Conservation (phyloP, 441 rosid species). For the Adansonia grandidieri region DNA sequence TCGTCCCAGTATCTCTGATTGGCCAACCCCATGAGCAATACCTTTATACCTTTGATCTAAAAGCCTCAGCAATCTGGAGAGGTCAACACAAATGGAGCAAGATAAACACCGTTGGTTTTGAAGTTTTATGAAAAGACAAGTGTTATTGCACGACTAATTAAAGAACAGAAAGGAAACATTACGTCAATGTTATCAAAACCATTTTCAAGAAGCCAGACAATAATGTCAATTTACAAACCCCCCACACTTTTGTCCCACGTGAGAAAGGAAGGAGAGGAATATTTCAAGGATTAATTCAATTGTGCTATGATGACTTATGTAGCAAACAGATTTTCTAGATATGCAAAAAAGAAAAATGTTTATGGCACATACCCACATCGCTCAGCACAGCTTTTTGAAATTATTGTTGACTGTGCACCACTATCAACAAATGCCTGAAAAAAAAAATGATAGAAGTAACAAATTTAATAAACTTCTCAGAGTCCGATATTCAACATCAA, state of each 20-base stretch:
- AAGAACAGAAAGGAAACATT: slow-evolving; percentile 17
- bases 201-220: slow-evolving; percentile 3
- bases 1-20: slow-evolving; percentile 92
- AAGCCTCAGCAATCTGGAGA: slow-evolving; percentile 80
- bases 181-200: not conserved
- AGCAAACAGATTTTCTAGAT: not conserved
- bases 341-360: not conserved
- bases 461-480: not conserved
- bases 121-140: not conserved
- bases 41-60: slow-evolving; percentile 91
- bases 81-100: slow-evolving; percentile 20
- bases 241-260: not conserved
- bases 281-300: slow-evolving; percentile 1
- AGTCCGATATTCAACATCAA: not conserved
- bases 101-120: not conserved
- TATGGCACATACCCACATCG: slow-evolving; percentile 72
- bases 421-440: slow-evolving; percentile 96
- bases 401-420: slow-evolving; percentile 98
- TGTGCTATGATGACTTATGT: not conserved
- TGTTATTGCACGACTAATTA: not conserved
- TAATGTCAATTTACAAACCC: slow-evolving; percentile 1
- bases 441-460: slow-evolving; percentile 19
- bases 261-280: not conserved
- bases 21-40: slow-evolving; percentile 98
- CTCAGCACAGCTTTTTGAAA: slow-evolving; percentile 96